Evolutionary conservation across 371 early-diverging fungal genomes (phyloP).

Genomic region (Mucor racemosus): DNA sequence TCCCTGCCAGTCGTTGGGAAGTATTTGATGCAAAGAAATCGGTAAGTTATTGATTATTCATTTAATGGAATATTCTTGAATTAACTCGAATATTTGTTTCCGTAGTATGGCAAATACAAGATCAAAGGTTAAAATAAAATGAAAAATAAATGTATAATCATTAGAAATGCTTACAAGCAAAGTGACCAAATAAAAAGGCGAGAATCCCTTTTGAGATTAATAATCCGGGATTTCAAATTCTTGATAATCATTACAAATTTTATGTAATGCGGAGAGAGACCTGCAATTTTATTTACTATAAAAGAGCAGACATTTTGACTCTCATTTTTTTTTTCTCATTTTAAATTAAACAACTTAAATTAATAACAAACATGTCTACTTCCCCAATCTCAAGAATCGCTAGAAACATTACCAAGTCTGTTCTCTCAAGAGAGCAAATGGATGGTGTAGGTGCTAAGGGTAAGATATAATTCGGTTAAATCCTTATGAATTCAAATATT

Average conservation of each 20-base stretch:
- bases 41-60: constrained; percentile 33
- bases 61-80: background rate
- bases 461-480: background rate
- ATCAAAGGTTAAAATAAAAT: constrained; percentile 17
- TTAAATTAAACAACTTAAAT: background rate
- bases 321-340: background rate
- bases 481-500: background rate
- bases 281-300: background rate
- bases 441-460: constrained; percentile 24
- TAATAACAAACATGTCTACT: background rate
- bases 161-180: background rate
- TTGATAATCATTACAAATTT: constrained; percentile 9
- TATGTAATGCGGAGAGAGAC: constrained; percentile 1
- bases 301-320: constrained; percentile 4
- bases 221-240: constrained; percentile 2
- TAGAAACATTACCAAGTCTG: constrained; percentile 22
- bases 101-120: constrained; percentile 78
- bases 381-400: constrained; percentile 7
- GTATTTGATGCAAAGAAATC: constrained; percentile 89
- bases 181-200: constrained; percentile 16
- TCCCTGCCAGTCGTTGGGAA: constrained; percentile 95
- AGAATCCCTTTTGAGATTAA: background rate
- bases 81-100: constrained; percentile 8
- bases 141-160: background rate
- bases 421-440: constrained; percentile 28